Evolutionary conservation across 2,329 filamentous ascomycete species (phyloP), one percentile per base, ranked within the genome.

Genomic region (Dactylellina cionopaga): DNA sequence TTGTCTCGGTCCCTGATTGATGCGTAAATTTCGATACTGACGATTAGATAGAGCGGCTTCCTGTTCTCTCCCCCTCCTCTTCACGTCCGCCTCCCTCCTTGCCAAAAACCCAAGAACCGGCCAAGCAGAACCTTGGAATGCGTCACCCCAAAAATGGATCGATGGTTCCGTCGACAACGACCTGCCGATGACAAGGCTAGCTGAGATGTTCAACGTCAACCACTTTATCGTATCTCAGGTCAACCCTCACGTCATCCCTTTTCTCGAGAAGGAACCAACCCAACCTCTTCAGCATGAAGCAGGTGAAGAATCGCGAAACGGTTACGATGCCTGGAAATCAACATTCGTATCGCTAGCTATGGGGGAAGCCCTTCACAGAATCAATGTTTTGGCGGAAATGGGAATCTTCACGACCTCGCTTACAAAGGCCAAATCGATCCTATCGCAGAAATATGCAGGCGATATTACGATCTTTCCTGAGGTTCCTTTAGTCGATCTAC

Each of bases 161-260:
- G 94, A 98, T 79, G 94, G 94, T 0, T 97, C 93, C 0, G 92
- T 98, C 19, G 92, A 97, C 79, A 95, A 95, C 70, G 94, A 98
- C 79, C 83, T 98, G 1, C 94, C 94, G 1, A 96, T 96, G 88
- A 92, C 90, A 17, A 87, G 92, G 1, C 84, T 98, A 13, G 89
- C 92, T 0, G 92, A 96, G 78, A 93, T 97, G 90, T 96, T 97
- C 83, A 96, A 97, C 78, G 93, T 97, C 79, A 97, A 97, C 78
- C 94, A 97, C 79, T 97, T 97, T 78, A 97, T 98, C 76, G 94
- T 97, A 15, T 96, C 92, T 0, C 94, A 98, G 79, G 92, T 97
- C 54, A 98, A 98, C 77, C 94, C 94, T 0, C 94, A 98, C 27
- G 91, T 97, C 6, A 87, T 96, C 0, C 92, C 92, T 0, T 96